phyloP scores from a whole-genome alignment of 1,284 basidiomycete species.

The Cutaneotrichosporon sp. region DNA sequence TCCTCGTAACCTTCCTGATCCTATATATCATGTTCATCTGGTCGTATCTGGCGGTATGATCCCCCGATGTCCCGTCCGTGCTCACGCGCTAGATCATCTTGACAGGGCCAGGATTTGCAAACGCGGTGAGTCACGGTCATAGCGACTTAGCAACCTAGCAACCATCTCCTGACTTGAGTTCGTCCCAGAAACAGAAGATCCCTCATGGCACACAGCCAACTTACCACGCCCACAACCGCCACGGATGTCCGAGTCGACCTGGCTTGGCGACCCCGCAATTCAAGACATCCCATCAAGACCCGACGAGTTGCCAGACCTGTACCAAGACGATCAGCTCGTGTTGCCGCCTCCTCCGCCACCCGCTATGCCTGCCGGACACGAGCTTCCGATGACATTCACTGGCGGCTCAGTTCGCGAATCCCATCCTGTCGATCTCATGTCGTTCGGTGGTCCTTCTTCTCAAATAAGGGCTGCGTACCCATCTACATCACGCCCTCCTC shows the following conservation, averaged over 20 bases:
- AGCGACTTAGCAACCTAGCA: no score
- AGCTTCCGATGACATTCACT: neutral
- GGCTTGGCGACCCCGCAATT: neutral
- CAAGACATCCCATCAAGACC: neutral
- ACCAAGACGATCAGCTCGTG: neutral
- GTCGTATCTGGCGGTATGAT: constrained; percentile 65
- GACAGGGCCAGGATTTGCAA: constrained; percentile 68
- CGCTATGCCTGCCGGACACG: neutral
- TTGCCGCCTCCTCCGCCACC: neutral
- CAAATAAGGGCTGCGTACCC: neutral
- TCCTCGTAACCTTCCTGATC: constrained; percentile 61
- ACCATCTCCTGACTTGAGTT: neutral
- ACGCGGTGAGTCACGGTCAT: constrained; percentile 58
- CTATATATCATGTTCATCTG: constrained; percentile 69
- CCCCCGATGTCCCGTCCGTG: neutral
- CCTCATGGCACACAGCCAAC: neutral
- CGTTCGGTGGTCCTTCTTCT: neutral
- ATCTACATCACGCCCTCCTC: neutral
- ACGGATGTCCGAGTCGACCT: neutral
- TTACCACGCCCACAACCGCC: neutral
- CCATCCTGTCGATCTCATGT: neutral
- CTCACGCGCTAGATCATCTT: constrained; percentile 56
- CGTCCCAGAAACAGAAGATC: neutral
- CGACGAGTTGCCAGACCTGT: neutral
- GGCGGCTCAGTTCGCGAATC: neutral